A percentile compares a stretch with the other conserved stretches of the same genome.
Evolutionary conservation across 805 yeast genomes (phyloP).

Genomic region (Yarrowia hollandica): DNA sequence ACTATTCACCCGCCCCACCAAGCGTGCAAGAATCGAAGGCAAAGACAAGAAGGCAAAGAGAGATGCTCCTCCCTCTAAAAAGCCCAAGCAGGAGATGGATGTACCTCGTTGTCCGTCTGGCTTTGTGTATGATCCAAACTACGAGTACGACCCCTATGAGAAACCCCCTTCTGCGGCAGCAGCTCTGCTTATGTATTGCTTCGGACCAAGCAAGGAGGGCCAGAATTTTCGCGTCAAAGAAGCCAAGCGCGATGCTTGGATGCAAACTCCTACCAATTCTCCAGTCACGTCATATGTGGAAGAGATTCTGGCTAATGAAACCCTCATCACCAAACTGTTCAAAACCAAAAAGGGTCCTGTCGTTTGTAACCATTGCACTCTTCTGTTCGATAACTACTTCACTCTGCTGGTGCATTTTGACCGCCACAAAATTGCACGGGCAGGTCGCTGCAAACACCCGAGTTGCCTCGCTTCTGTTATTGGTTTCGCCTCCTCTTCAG

Average conservation of each 20-base stretch:
- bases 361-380: constrained; percentile 4
- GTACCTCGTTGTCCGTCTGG: not conserved
- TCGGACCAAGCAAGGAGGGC: not conserved
- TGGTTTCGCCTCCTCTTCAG: constrained; percentile 1
- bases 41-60: not conserved
- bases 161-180: not conserved
- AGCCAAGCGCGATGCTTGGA: not conserved
- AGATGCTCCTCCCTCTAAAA: too few species aligned
- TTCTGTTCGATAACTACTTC: not conserved
- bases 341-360: constrained; percentile 8
- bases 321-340: not conserved
- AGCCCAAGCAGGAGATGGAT: not conserved
- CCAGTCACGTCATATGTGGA: not conserved
- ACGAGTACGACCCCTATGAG: not conserved
- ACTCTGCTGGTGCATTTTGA: not conserved
- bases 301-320: not conserved
- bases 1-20: not conserved
- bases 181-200: not conserved
- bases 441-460: not conserved
- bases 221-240: not conserved
- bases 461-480: not conserved
- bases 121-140: not conserved
- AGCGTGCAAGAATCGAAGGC: not conserved
- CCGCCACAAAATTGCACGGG: not conserved
- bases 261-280: not conserved